A percentile compares a stretch with the other conserved stretches of the same genome.
Evolutionary conservation across 441 rosid genomes (phyloP).

Genomic region (Manihot esculenta): DNA sequence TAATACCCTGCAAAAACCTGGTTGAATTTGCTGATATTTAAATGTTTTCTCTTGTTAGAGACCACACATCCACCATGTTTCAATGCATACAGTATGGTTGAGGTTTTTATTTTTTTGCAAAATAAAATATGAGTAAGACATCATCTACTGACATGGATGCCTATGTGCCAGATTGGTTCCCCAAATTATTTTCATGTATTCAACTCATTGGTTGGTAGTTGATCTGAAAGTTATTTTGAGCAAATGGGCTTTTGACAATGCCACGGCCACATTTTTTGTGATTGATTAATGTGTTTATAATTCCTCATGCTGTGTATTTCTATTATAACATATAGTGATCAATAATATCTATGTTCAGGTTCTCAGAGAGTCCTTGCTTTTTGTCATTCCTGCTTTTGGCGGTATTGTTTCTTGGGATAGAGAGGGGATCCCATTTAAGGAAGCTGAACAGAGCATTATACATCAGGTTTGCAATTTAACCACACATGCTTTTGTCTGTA

Average conservation of each 20-base stretch:
- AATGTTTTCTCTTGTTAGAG: neutral
- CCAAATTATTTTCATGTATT: neutral
- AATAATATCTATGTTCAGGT: slow-evolving; percentile 45
- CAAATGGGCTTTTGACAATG: neutral
- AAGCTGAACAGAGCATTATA: slow-evolving; percentile 77
- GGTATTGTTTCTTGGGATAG: slow-evolving; percentile 97
- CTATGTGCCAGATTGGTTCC: neutral
- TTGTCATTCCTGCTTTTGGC: slow-evolving; percentile 91
- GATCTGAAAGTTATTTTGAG: neutral
- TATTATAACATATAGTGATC: neutral
- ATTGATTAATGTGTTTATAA: slow-evolving; percentile 3
- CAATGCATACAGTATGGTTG: neutral
- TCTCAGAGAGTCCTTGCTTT: slow-evolving; percentile 83
- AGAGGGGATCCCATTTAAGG: slow-evolving; percentile 80
- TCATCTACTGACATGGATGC: neutral
- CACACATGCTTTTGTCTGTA: neutral
- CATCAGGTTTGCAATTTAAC: slow-evolving; percentile 88
- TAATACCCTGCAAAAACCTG: no score
- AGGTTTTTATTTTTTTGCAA: neutral
- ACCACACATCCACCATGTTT: neutral
- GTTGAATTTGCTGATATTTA: neutral
- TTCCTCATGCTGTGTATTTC: neutral
- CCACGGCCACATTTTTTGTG: neutral
- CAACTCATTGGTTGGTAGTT: neutral
- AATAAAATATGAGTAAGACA: neutral